Evolutionary conservation across 2,329 filamentous ascomycete genomes (phyloP).

Genomic region (Aspergillus hiratsukae): DNA sequence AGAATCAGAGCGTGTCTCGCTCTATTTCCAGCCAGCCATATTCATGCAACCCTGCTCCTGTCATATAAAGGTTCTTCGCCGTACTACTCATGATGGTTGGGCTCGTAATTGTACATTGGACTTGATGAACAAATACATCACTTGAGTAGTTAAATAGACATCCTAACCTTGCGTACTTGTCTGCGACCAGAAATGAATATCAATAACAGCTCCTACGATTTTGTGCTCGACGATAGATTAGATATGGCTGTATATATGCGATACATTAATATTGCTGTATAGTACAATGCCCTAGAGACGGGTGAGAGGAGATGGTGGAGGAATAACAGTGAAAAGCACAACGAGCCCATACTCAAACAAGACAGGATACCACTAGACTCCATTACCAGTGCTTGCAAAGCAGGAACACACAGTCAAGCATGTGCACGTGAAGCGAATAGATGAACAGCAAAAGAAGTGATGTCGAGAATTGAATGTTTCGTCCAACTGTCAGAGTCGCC

Average conservation of each 20-base stretch:
- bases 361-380: background rate
- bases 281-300: background rate
- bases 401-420: constrained; percentile 2
- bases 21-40: background rate
- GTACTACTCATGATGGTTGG: background rate
- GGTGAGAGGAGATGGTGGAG: background rate
- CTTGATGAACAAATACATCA: background rate
- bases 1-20: background rate
- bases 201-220: background rate
- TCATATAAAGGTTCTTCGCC: too few species aligned
- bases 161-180: background rate
- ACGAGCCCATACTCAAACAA: background rate
- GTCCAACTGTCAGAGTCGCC: constrained; percentile 17
- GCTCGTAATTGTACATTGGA: background rate
- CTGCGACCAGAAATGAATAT: background rate
- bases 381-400: background rate
- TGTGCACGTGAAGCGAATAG: background rate
- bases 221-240: background rate
- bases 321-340: background rate
- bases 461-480: background rate
- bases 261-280: background rate
- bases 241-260: background rate
- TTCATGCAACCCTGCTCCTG: background rate
- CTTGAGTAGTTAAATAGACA: background rate
- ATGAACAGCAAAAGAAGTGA: background rate